These are phyloP conservation scores for Crithidia brevicula DNA, from an alignment of 208 protist species.

Conservation along the genomic window DNA sequence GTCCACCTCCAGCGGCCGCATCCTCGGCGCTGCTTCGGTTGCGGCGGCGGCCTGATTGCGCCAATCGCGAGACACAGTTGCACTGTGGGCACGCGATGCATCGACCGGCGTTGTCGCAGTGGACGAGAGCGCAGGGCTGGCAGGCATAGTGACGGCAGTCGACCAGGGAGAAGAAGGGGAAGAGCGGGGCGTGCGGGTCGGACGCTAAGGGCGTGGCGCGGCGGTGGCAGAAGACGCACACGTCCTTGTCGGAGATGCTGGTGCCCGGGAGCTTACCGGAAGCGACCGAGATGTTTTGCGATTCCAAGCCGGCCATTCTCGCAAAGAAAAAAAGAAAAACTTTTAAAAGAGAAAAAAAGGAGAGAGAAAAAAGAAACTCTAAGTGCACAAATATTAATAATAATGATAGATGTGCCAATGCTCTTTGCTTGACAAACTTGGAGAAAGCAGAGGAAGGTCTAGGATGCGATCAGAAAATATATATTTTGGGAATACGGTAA, in stretches of 20 bases:
- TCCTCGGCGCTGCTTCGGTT: conserved; percentile 27
- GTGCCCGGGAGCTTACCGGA: conserved; percentile 43
- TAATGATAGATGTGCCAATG: too few relatives aligned
- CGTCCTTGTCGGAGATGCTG: conserved; percentile 35
- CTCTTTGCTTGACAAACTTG: too few relatives aligned
- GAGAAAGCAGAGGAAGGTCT: too few relatives aligned
- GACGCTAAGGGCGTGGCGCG: conserved; percentile 39
- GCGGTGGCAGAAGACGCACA: conserved; percentile 73
- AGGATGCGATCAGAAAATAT: too few relatives aligned
- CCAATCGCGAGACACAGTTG: conserved; percentile 76
- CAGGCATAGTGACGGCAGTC: conserved; percentile 91
- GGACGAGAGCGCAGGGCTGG: conserved; percentile 88
- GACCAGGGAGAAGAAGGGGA: conserved; percentile 88
- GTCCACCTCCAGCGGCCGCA: neutral
- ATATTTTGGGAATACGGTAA: too few relatives aligned
- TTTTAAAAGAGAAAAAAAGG: neutral
- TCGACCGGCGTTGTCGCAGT: conserved; percentile 79
- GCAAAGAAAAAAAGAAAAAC: neutral
- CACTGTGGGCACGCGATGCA: conserved; percentile 77
- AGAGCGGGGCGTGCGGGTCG: conserved; percentile 83
- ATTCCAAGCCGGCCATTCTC: conserved; percentile 75
- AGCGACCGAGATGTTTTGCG: conserved; percentile 79
- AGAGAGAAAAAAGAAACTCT: neutral
- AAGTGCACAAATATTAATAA: neutral
- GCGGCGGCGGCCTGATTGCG: conserved; percentile 70